Evolutionary conservation across 352 stramenopile genomes (phyloP).

Genomic region (Phytophthora ohioensis): DNA sequence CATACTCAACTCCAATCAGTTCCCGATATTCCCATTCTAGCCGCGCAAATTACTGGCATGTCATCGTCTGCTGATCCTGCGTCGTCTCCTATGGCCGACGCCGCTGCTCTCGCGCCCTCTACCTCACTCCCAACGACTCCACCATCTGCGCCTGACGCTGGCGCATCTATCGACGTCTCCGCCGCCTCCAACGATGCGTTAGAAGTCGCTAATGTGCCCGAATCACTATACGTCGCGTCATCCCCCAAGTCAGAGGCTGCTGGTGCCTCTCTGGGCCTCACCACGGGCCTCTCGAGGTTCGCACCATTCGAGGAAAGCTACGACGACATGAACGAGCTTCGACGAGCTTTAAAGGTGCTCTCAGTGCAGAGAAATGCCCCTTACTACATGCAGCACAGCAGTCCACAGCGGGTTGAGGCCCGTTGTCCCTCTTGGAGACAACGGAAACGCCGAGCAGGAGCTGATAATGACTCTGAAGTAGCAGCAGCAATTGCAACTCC

Average conservation of each 20-base stretch:
- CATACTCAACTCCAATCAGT: not conserved
- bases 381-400: slow-evolving; percentile 89
- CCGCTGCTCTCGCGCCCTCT: not conserved
- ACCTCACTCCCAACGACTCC: not conserved
- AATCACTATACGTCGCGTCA: slow-evolving; percentile 32
- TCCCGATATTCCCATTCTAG: slow-evolving; percentile 42
- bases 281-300: slow-evolving; percentile 30
- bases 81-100: not conserved
- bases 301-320: slow-evolving; percentile 80
- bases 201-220: slow-evolving; percentile 23
- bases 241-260: slow-evolving; percentile 14
- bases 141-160: not conserved
- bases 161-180: not conserved
- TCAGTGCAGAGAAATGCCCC: slow-evolving; percentile 75
- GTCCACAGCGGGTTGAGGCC: slow-evolving; percentile 78
- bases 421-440: slow-evolving; percentile 82
- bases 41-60: slow-evolving; percentile 40
- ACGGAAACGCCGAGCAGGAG: slow-evolving; percentile 51
- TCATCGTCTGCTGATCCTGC: slow-evolving; percentile 3
- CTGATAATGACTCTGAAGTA: slow-evolving; percentile 6
- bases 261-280: not conserved
- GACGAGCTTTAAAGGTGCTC: slow-evolving; percentile 77
- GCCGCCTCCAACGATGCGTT: slow-evolving; percentile 19
- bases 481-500: slow-evolving; percentile 13
- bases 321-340: slow-evolving; percentile 76